Evolutionary conservation across 139 green algal species (phyloP), one percentile per base, ranked within the genome.

Genomic region (Chlorella vulgaris): DNA sequence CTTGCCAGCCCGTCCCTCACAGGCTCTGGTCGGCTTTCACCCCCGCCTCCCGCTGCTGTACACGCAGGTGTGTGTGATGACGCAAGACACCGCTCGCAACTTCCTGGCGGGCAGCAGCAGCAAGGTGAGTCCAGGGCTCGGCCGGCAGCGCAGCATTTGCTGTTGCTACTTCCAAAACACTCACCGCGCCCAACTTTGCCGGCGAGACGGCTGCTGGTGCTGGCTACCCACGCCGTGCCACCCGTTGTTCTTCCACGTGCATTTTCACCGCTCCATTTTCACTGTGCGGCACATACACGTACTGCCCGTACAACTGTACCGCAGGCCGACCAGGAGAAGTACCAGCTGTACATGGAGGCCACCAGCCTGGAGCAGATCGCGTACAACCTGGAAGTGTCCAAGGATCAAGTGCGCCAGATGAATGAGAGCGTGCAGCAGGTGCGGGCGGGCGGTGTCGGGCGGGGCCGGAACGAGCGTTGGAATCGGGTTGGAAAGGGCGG

Each of bases 321-420:
- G 55, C 55, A 76, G 69, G 38, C 51, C 2, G 87, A 88, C 42
- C 67, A 68, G 26, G 77, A 87, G 50, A 93, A 93, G 85, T 96
- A 89, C 69, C 63, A 88, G 18, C 86, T 94, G 68, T 96, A 92
- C 86, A 94, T 96, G 91, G 69, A 92, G 70, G 90, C 87, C 68
- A 96, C 92, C 2, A 67, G 89, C 62, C 82, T 95, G 38, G 47
- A 79, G 33, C 69, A 71, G 29, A 88, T 85, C 55, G 29, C 39
- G 29, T 84, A 79, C 43, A 81, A 47, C 42, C 70, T 81, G 42
- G 18, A 69, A 28, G 39, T 50, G 7, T 35, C n/a, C 63, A 82
- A 82, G 76, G 21, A 22, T 43, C 65, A 82, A 36, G 55, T 82
- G n/a, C 42, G 42, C 0, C 29, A 50, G 21, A 82, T 82, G 76